phyloP scores from a whole-genome alignment of 768 basidiomycete species.

The Termitomyces sp. region DNA sequence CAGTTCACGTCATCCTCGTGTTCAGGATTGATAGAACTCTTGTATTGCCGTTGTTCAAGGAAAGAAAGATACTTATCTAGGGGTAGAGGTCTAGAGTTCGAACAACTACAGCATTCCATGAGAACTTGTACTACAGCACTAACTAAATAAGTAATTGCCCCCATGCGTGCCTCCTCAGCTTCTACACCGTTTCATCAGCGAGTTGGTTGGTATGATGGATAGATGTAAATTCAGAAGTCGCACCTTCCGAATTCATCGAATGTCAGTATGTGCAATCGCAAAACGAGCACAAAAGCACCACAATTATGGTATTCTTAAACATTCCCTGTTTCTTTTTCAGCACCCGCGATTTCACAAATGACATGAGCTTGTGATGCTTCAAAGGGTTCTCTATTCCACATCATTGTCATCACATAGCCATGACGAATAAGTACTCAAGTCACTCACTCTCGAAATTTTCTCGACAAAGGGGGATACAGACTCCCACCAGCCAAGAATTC shows the following conservation, averaged over 20 bases:
- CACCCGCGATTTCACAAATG: conserved; percentile 8
- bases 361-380: conserved; percentile 6
- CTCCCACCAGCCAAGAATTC: conserved; percentile 7
- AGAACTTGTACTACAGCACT: neutral
- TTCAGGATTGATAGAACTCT: neutral
- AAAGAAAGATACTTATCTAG: conserved; percentile 5
- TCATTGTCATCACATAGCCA: neutral
- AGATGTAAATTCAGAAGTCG: conserved; percentile 9
- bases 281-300: neutral
- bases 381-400: conserved; percentile 1
- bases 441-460: conserved; percentile 8
- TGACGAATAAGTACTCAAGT: neutral
- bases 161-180: neutral
- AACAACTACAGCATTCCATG: neutral
- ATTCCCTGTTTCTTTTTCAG: neutral
- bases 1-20: neutral
- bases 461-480: conserved; percentile 3
- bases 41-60: conserved; percentile 5
- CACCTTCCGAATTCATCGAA: neutral
- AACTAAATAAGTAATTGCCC: neutral
- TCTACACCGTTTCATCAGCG: neutral
- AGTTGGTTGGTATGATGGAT: neutral
- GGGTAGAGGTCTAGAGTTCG: neutral
- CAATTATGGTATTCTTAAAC: conserved; percentile 4
- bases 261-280: neutral